A percentile compares a stretch with the other conserved stretches of the same genome.
Evolutionary conservation across 2,329 filamentous ascomycete species (phyloP).

Genomic region (Ascochyta pisi): DNA sequence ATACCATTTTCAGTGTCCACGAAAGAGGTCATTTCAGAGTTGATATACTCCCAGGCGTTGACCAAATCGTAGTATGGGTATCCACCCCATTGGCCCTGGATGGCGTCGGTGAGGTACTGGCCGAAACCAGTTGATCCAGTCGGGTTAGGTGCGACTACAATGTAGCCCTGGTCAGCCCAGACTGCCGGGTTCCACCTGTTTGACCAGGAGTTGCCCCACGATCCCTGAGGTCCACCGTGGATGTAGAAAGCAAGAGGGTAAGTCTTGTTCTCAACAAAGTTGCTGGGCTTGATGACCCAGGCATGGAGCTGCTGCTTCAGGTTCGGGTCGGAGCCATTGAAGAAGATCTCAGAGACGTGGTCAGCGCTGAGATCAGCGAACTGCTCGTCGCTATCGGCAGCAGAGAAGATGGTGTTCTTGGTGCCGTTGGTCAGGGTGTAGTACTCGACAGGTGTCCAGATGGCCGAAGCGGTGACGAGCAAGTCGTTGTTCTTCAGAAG

Average conservation of each 20-base stretch:
- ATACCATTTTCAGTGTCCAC: slow-evolving; percentile 76
- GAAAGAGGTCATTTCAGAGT: slow-evolving; percentile 64
- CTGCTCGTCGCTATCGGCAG: slow-evolving; percentile 68
- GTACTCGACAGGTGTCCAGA: slow-evolving; percentile 45
- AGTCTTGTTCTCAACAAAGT: slow-evolving; percentile 73
- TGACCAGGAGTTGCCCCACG: slow-evolving; percentile 77
- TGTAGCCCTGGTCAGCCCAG: slow-evolving; percentile 86
- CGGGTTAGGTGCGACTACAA: slow-evolving; percentile 82
- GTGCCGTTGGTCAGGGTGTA: slow-evolving; percentile 37
- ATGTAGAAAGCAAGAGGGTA: slow-evolving; percentile 82
- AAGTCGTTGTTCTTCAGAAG: slow-evolving; percentile 66
- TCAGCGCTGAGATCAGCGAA: slow-evolving; percentile 68
- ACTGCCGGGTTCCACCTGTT: slow-evolving; percentile 85
- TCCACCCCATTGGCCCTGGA: slow-evolving; percentile 83
- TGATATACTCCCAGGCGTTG: slow-evolving; percentile 77
- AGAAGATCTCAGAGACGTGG: slow-evolving; percentile 76
- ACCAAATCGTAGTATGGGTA: slow-evolving; percentile 84
- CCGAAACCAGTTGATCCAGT: slow-evolving; percentile 88
- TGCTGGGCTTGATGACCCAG: slow-evolving; percentile 66
- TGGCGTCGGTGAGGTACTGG: slow-evolving; percentile 76
- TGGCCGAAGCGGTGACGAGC: slow-evolving; percentile 38
- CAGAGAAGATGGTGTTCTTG: slow-evolving; percentile 61
- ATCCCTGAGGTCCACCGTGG: slow-evolving; percentile 81
- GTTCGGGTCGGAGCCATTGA: slow-evolving; percentile 64
- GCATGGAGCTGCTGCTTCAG: slow-evolving; percentile 68